Conservation (phyloP, 78 protist species). For the Dictyostelium purpureum region DNA sequence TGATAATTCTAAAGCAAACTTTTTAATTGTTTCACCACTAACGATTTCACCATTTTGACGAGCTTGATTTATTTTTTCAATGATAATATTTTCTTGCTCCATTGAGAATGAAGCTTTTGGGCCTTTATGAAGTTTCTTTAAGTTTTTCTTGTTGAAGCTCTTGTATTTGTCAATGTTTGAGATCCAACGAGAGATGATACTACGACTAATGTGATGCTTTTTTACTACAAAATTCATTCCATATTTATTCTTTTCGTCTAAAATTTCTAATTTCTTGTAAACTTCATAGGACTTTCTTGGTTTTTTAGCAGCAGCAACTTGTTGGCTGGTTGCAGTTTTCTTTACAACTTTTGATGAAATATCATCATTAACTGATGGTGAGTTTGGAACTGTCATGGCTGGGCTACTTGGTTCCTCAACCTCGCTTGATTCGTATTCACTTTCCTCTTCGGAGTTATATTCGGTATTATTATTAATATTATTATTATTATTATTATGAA, state of each 20-base stretch:
- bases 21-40: slow-evolving; percentile 54
- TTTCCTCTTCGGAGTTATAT: not conserved
- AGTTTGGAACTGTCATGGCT: slow-evolving; percentile 3
- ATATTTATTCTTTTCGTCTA: slow-evolving; percentile 39
- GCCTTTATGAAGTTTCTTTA: slow-evolving; percentile 68
- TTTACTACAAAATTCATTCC: slow-evolving; percentile 62
- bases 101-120: slow-evolving; percentile 71
- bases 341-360: not conserved
- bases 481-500: not conserved
- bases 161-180: slow-evolving; percentile 43
- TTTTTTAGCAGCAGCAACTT: not conserved
- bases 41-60: slow-evolving; percentile 21
- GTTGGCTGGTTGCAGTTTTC: not conserved
- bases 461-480: not conserved
- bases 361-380: not conserved
- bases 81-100: slow-evolving; percentile 45
- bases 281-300: slow-evolving; percentile 67
- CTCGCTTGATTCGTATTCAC: not conserved
- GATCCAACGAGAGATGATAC: slow-evolving; percentile 58
- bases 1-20: slow-evolving; percentile 37
- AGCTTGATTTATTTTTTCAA: slow-evolving; percentile 18
- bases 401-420: slow-evolving; percentile 5
- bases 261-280: slow-evolving; percentile 46
- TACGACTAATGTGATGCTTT: slow-evolving; percentile 35
- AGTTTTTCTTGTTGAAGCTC: slow-evolving; percentile 37